Base-by-base conservation (phyloP, 129 eudicot species). In the Helianthus annuus region DNA sequence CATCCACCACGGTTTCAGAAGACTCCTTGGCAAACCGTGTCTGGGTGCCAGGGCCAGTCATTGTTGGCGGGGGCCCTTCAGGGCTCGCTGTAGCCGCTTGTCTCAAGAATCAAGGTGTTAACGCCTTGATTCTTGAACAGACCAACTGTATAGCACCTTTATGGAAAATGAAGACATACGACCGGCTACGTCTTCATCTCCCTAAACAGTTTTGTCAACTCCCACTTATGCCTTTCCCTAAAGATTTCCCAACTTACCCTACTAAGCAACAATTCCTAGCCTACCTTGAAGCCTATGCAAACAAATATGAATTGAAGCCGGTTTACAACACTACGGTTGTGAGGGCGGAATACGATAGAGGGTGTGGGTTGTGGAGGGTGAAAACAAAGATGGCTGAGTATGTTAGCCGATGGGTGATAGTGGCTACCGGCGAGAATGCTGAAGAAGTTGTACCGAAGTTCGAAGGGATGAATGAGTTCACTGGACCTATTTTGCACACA, bases 361-460 rank as follows among this genome's bases (percentile, higher is more conserved):
- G 45, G 24, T 24, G 76, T 48, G 79, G 78, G 66, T 40, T 83
- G 32, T 89, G 96, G 96, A 62, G 85, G 58, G 85, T 89, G 68
- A 75, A 60, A 77, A 74, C 87, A 5, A 82, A 72, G 72, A 53
- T 5, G 69, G 48, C 4, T 6, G 96, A 89, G 83, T 89, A 81
- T 61, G 75, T 81, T 32, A 83, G 83, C 15, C 70, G 51, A 16
- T 89, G 96, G 89, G 45, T 88, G 75, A 72, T 85, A 4, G 89
- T 83, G 11, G 96, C 96, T 3, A 89, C 87, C 0, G 96, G 96
- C 13, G 96, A 89, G 66, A 89, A 89, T 84, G 96, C 91, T 0
- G 96, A 83, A 64, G 89, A 86, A 65, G 78, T 83, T 53, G 69
- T 83, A 22, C 96, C 96, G 0, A 36, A 52, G 3, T 40, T 89